Percentiles rank a stretch among this genome's conserved stretches.
phyloP scores from a whole-genome alignment of 108 stramenopile genomes.

The Nannochloropsis salina region DNA sequence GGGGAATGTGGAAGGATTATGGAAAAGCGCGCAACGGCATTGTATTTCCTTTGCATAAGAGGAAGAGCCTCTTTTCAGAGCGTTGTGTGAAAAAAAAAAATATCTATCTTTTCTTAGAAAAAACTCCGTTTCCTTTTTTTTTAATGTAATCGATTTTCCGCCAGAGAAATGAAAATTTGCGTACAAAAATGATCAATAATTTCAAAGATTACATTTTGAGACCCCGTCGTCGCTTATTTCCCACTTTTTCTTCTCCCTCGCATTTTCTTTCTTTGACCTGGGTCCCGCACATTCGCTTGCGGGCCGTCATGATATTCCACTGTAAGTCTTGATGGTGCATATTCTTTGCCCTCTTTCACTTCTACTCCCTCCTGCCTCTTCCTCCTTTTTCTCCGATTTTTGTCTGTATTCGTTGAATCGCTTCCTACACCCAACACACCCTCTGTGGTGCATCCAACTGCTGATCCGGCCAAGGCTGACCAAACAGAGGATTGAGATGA shows the following conservation, averaged over 20 bases:
- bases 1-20: too few relatives aligned
- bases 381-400: background rate
- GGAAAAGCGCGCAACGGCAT: too few relatives aligned
- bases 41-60: too few relatives aligned
- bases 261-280: background rate
- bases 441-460: background rate
- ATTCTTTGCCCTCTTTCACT: background rate
- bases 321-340: too few relatives aligned
- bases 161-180: background rate
- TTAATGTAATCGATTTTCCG: background rate
- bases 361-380: constrained; percentile 40
- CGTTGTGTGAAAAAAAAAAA: background rate
- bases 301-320: too few relatives aligned
- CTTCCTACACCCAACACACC: background rate
- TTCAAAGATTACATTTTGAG: background rate
- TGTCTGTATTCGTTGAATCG: background rate
- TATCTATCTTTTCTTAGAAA: background rate
- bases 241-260: background rate
- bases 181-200: background rate
- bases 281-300: background rate
- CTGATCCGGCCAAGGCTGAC: constrained; percentile 23
- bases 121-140: too few relatives aligned
- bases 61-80: background rate
- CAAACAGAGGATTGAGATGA: background rate
- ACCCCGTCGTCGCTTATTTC: background rate